Percentiles rank a stretch among this genome's conserved stretches.
Evolutionary conservation across 495 filamentous ascomycete species (phyloP).

Genomic region (Penicillium angulare): DNA sequence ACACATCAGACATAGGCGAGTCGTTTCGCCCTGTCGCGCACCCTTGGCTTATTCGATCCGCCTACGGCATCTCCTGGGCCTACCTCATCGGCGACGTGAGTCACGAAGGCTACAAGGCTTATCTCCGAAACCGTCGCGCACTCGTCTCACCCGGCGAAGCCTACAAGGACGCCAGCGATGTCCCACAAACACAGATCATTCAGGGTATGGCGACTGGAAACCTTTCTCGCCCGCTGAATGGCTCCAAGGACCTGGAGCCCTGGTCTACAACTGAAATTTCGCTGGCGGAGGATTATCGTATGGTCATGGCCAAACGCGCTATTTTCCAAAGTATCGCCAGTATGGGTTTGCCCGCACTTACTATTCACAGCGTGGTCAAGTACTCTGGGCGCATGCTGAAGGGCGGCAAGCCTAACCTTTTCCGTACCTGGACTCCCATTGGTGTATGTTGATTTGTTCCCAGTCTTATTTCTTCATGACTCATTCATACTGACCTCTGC

Average conservation of each 20-base stretch:
- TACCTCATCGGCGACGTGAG: conserved; percentile 89
- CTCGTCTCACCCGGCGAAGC: conserved; percentile 38
- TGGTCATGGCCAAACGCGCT: conserved; percentile 86
- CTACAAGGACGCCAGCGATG: conserved; percentile 41
- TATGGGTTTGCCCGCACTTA: conserved; percentile 95
- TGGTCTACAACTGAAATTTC: conserved; percentile 53
- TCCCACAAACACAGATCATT: conserved; percentile 28
- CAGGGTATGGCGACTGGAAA: conserved; percentile 44
- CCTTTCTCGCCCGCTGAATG: conserved; percentile 18
- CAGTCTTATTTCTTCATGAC: background rate
- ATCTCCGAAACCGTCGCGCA: conserved; percentile 70
- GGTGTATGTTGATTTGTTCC: conserved; percentile 52
- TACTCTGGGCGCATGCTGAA: conserved; percentile 84
- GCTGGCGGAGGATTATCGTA: conserved; percentile 83
- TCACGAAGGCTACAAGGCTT: conserved; percentile 95
- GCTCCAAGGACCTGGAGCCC: conserved; percentile 14
- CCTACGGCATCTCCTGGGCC: conserved; percentile 89
- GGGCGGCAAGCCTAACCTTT: conserved; percentile 64
- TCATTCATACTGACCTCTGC: background rate
- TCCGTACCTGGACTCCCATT: conserved; percentile 86
- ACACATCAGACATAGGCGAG: conserved; percentile 96
- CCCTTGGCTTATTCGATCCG: conserved; percentile 72
- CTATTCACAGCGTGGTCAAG: conserved; percentile 86
- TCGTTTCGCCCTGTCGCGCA: conserved; percentile 93
- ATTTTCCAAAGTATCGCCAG: conserved; percentile 87